Conservation (phyloP, 495 filamentous ascomycete species). For the Podospora appendiculata region DNA sequence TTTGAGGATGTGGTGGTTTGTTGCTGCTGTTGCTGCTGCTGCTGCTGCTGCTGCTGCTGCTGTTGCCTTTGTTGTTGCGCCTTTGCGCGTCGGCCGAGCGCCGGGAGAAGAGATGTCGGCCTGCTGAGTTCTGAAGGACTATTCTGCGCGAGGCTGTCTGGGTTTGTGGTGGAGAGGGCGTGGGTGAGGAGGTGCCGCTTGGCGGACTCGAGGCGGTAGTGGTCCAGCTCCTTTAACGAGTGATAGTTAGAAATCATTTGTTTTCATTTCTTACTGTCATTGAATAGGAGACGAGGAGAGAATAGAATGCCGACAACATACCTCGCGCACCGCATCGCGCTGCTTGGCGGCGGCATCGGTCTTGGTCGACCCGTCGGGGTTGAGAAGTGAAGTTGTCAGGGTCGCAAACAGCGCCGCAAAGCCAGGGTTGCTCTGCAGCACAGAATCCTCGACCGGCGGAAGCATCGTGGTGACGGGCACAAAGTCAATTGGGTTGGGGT, state of each 20-base stretch:
- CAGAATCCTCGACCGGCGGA: constrained; percentile 53
- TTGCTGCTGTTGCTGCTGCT: constrained; percentile 4
- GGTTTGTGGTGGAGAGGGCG: constrained; percentile 25
- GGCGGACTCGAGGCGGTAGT: constrained; percentile 31
- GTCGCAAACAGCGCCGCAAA: constrained; percentile 58
- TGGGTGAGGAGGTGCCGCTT: constrained; percentile 31
- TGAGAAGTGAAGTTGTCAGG: constrained; percentile 50
- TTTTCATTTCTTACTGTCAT: background rate
- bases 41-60: constrained; percentile 6
- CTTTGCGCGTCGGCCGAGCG: constrained; percentile 8
- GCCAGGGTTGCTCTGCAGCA: constrained; percentile 55
- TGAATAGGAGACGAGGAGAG: background rate
- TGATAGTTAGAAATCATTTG: background rate
- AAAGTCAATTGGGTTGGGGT: no score
- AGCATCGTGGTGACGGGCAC: constrained; percentile 39
- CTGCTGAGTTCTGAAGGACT: constrained; percentile 6
- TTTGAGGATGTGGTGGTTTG: background rate
- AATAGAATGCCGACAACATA: constrained; percentile 14
- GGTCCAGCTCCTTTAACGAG: constrained; percentile 29
- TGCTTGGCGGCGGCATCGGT: constrained; percentile 45
- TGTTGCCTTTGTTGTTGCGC: constrained; percentile 3
- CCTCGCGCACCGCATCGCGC: constrained; percentile 44
- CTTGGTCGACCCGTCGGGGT: constrained; percentile 55
- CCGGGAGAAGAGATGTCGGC: constrained; percentile 11
- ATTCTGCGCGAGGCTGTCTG: background rate